Base-by-base conservation (phyloP, 2,329 filamentous ascomycete species). In the Talaromyces sp. region DNA sequence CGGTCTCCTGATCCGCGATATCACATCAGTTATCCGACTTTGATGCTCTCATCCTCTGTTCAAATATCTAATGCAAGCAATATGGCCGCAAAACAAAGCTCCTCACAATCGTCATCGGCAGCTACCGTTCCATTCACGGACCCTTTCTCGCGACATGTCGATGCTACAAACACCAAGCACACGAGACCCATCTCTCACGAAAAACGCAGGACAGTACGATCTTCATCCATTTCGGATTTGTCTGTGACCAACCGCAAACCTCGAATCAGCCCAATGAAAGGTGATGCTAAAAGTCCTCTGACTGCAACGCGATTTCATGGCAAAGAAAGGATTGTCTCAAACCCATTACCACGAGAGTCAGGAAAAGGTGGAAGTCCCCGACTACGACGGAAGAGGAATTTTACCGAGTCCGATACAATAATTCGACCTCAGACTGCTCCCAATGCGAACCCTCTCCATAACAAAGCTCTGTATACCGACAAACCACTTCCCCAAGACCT, bases 181-280 rank as follows among this genome's bases (percentile, higher is more conserved):
- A 37, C 52, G 7, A 40, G 19, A 33, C 28, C 56, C 35, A 52
- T 54, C 36, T 17, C 52, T 25, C 57, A 56, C 22, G 51, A 60
- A 17, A 61, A 57, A 41, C 69, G 75, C 19, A 70, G 75, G 58
- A 75, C 77, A 54, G 39, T 59, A 17, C 57, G 57, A 45, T 80
- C 80, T 58, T 81, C 82, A 71, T 81, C 80, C 25, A 74, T 81
- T 58, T 70, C 72, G 55, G 77, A 80, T 62, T 64, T 69, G 39
- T 60, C 69, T 76, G 46, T 70, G 75, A 57, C 72, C 67, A 54
- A 71, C 66, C 53, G 71, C 67, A 58, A 70, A 65, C 61, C 72
- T 63, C 73, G 70, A 69, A 76, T 71, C 66, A 62, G 69, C 45
- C 70, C 73, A 22, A 65, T 69, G 17, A 64, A 69, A 36, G 70